These are phyloP conservation scores for Pseudohalonectria lignicola DNA, from an alignment of 2,329 filamentous ascomycete species.

Conservation along the genomic window DNA sequence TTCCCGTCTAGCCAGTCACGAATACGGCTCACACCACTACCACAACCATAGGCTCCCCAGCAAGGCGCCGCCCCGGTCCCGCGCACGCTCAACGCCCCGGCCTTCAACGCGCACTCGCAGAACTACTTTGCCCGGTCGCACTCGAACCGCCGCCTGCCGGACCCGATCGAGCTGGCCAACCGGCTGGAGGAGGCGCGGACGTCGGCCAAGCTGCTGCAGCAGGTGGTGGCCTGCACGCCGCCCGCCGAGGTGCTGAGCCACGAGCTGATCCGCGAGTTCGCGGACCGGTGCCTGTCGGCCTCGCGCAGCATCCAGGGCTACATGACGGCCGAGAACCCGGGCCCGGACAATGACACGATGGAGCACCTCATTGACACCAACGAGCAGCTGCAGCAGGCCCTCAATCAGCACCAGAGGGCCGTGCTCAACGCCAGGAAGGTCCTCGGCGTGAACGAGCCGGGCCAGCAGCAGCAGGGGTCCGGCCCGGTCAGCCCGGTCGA, in stretches of 20 bases:
- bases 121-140: conserved; percentile 48
- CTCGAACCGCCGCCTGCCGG: conserved; percentile 40
- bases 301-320: conserved; percentile 75
- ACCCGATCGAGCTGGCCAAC: conserved; percentile 65
- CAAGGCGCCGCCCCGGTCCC: too few relatives aligned
- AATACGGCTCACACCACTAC: not conserved
- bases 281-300: conserved; percentile 72
- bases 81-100: conserved; percentile 20
- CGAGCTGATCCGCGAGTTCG: conserved; percentile 89
- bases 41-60: not conserved
- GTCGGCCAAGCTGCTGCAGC: conserved; percentile 82
- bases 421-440: conserved; percentile 53
- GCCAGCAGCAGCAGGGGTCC: conserved; percentile 6
- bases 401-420: conserved; percentile 77
- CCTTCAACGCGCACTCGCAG: conserved; percentile 31
- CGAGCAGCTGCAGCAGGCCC: conserved; percentile 73
- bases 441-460: conserved; percentile 25
- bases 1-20: too few relatives aligned
- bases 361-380: conserved; percentile 89
- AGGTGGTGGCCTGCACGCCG: conserved; percentile 80
- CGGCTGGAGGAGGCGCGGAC: conserved; percentile 85
- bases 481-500: not conserved
- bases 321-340: conserved; percentile 67
- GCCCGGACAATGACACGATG: conserved; percentile 89
- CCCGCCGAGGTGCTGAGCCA: conserved; percentile 64